Evolutionary conservation across 495 filamentous ascomycete genomes (phyloP).

Genomic region (Penicillium soppii): DNA sequence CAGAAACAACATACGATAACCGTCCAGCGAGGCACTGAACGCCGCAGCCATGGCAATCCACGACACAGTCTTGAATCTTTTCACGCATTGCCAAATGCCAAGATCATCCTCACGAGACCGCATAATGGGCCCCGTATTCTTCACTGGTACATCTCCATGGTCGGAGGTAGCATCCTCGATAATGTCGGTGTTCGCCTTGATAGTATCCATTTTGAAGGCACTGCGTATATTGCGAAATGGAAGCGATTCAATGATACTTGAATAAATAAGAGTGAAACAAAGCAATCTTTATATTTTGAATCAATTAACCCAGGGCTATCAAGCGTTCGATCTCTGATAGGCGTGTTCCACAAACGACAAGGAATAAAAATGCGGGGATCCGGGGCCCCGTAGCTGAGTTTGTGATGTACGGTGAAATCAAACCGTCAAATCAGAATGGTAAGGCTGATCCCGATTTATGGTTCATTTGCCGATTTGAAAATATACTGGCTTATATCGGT

Average conservation of each 20-base stretch:
- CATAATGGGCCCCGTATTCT: constrained; percentile 17
- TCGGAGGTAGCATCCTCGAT: constrained; percentile 11
- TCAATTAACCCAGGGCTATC: not conserved
- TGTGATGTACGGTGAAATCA: not conserved
- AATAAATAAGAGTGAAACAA: too few species aligned
- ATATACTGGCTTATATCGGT: not conserved
- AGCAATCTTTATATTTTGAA: not conserved
- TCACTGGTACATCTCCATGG: not conserved
- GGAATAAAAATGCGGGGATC: constrained; percentile 6
- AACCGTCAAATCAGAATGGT: not conserved
- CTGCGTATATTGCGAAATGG: too few species aligned
- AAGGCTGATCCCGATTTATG: not conserved
- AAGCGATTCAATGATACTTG: too few species aligned
- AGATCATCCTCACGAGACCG: constrained; percentile 31
- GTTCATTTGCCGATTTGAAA: constrained; percentile 6
- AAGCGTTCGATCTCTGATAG: not conserved
- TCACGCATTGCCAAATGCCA: constrained; percentile 27
- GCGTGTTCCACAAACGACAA: constrained; percentile 1
- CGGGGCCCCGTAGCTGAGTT: constrained; percentile 2
- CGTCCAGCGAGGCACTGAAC: constrained; percentile 40
- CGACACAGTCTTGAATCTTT: constrained; percentile 24
- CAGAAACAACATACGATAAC: constrained; percentile 32
- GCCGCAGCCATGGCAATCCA: constrained; percentile 34
- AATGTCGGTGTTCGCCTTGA: constrained; percentile 4
- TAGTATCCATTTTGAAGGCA: constrained; percentile 3